Evolutionary conservation across 148 eudicot genomes (phyloP), one percentile per base, ranked within the genome.

Genomic region (Pouteria glomerata): DNA sequence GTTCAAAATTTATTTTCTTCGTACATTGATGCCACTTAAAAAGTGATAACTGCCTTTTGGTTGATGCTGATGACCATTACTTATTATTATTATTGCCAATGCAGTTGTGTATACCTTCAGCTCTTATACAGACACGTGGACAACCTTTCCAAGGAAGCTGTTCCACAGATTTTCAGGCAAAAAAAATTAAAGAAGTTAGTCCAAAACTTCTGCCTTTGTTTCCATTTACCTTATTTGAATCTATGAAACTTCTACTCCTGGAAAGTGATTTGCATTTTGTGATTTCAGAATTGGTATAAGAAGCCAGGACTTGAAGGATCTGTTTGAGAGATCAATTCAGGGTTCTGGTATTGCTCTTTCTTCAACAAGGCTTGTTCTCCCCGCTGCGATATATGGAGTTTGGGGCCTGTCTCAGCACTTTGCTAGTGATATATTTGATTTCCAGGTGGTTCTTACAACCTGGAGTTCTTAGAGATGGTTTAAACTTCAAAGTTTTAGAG

Each of bases 271-370:
- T 52, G 21, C n/a, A 13, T 15, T 42, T 59, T 47, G 69, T 16
- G 11, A 55, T 61, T 47, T 27, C 80, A 95, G 98, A 80, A 95
- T 89, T 58, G 97, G 97, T 33, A 89, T 89, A 74, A 86, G 93
- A 85, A 95, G 97, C 60, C 85, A 88, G 70, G 98, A 95, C 74
- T 57, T 95, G 79, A 68, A 82, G 66, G 92, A 89, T 74, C 10
- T 67, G 3, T 47, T 91, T 23, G 93, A 88, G 83, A 95, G 62
- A 84, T 45, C 84, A 18, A 58, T 89, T 3, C 83, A 74, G 84
- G 98, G 97, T 68, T 77, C 88, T 77, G 83, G 96, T 52, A 80
- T 91, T 52, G 97, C 97, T 74, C 96, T 95, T 70, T 91, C 98
- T 62, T 95, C 98, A 30, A 92, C 97, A 2, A 81, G 98, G 79